A percentile compares a stretch with the other conserved stretches of the same genome.
These are phyloP conservation scores for Cladosporium cucumerinum DNA, from an alignment of 2,329 filamentous ascomycete genomes.

Conservation along the genomic window DNA sequence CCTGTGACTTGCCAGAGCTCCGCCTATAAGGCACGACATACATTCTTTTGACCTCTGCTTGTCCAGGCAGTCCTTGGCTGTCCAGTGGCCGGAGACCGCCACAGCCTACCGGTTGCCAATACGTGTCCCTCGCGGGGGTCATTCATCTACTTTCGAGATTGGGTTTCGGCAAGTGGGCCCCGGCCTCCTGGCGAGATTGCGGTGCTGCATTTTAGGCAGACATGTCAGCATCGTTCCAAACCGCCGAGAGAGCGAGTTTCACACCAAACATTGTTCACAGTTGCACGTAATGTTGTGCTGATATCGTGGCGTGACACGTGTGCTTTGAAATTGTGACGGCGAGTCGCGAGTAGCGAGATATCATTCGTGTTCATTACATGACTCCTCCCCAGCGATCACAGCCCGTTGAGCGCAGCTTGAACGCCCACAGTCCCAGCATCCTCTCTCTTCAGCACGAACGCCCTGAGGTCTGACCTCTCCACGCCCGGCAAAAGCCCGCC, in stretches of 20 bases:
- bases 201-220: not conserved
- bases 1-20: too few species aligned
- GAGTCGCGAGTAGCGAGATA: not conserved
- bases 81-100: constrained; percentile 5
- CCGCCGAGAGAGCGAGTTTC: not conserved
- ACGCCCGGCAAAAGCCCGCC: constrained; percentile 36
- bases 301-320: not conserved
- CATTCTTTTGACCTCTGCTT: constrained; percentile 10
- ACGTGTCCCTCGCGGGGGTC: not conserved
- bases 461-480: constrained; percentile 62
- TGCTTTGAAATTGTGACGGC: not conserved
- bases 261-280: not conserved
- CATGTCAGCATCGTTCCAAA: not conserved
- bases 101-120: not conserved
- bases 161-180: not conserved
- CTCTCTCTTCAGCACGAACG: constrained; percentile 80
- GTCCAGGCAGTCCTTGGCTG: constrained; percentile 5
- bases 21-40: constrained; percentile 12
- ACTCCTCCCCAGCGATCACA: constrained; percentile 39
- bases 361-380: not conserved
- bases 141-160: not conserved
- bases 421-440: constrained; percentile 78
- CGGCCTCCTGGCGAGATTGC: not conserved
- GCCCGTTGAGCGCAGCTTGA: constrained; percentile 71
- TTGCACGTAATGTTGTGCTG: not conserved